These are phyloP conservation scores for Pochonia chlamydosporia DNA, from an alignment of 2,329 filamentous ascomycete species.

Conservation along the genomic window DNA sequence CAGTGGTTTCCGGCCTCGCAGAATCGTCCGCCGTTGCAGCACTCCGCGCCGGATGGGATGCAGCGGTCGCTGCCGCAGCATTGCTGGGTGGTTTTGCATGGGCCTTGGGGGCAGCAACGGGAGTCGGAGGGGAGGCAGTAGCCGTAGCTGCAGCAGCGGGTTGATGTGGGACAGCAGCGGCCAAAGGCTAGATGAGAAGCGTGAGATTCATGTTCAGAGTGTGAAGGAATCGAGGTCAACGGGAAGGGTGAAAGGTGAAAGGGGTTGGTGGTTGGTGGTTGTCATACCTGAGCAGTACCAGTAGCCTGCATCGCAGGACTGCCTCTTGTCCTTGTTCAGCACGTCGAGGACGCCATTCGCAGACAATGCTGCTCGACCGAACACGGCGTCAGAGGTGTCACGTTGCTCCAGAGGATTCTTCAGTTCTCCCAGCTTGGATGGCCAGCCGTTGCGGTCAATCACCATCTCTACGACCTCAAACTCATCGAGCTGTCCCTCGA, in stretches of 20 bases:
- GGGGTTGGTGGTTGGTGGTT: too few relatives aligned
- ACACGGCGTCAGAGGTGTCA: neutral
- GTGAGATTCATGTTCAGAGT: too few relatives aligned
- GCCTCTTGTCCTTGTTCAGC: slow-evolving; percentile 12
- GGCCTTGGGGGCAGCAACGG: slow-evolving; percentile 15
- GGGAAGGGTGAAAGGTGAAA: too few relatives aligned
- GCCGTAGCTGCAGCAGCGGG: slow-evolving; percentile 16
- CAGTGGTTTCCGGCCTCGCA: slow-evolving; percentile 18
- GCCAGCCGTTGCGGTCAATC: neutral
- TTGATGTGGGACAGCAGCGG: slow-evolving; percentile 13
- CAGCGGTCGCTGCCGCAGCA: slow-evolving; percentile 18
- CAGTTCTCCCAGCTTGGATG: neutral
- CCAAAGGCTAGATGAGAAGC: slow-evolving; percentile 8
- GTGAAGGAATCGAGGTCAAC: too few relatives aligned
- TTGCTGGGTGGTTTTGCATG: slow-evolving; percentile 10
- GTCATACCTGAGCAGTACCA: slow-evolving; percentile 14
- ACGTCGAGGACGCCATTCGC: slow-evolving; percentile 5
- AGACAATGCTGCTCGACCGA: neutral
- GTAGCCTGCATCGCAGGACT: slow-evolving; percentile 15
- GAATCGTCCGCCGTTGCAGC: slow-evolving; percentile 15
- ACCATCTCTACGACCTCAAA: neutral
- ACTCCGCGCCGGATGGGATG: slow-evolving; percentile 13
- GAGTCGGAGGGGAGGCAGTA: slow-evolving; percentile 14
- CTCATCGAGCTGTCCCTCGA: neutral
- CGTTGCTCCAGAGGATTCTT: neutral